Conservation (phyloP, 345 rosid species). For the Abelmoschus esculentus region DNA sequence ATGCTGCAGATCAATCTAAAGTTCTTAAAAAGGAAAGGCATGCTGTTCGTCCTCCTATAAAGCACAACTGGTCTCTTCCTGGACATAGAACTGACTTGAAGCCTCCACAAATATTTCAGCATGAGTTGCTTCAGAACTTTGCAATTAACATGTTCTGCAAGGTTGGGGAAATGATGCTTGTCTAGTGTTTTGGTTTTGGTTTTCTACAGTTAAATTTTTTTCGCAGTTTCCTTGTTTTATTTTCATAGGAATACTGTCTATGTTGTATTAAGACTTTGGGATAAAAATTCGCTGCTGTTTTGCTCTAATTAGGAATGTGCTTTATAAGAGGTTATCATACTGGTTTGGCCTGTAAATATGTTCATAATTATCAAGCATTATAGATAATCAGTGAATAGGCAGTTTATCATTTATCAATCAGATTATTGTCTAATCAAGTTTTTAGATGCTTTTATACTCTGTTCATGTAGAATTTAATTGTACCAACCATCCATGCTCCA, state of each 20-base stretch:
- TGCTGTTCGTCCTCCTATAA: slow-evolving; percentile 86
- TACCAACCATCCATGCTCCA: background rate
- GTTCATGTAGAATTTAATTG: background rate
- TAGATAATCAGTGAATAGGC: background rate
- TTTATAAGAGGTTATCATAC: background rate
- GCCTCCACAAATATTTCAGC: slow-evolving; percentile 95
- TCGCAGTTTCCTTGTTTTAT: background rate
- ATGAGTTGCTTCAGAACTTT: slow-evolving; percentile 94
- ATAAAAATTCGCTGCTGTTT: background rate
- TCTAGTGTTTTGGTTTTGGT: background rate
- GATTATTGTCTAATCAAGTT: background rate
- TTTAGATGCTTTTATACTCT: background rate
- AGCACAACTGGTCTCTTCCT: slow-evolving; percentile 94
- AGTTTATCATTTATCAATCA: background rate
- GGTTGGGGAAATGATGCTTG: slow-evolving; percentile 34
- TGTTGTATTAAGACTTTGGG: background rate
- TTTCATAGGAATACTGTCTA: background rate
- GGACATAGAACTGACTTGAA: slow-evolving; percentile 48
- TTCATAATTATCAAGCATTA: background rate
- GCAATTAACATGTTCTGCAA: slow-evolving; percentile 97
- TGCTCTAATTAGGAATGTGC: background rate
- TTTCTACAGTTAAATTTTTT: background rate
- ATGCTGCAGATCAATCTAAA: slow-evolving; percentile 56
- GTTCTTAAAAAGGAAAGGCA: slow-evolving; percentile 69
- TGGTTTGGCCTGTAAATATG: background rate